Evolutionary conservation across 495 filamentous ascomycete species (phyloP), one percentile per base, ranked within the genome.

Genomic region (Delitschia confertaspora): DNA sequence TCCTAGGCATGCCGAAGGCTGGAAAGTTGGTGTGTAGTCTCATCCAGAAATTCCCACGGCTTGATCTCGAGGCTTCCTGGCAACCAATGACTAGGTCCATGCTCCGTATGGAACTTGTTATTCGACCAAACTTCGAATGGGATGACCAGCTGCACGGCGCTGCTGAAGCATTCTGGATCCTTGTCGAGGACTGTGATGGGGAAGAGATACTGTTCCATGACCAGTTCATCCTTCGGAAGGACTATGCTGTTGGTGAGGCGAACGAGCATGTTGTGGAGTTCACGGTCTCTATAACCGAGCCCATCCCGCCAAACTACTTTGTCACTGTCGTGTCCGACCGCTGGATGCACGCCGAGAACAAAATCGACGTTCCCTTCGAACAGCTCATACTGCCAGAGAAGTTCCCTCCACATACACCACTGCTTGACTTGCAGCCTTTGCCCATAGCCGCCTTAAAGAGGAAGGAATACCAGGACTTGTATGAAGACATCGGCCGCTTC

Each of bases 221-320:
- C 59, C 84, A 87, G 50, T 99, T 99, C 60, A 68, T 96, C 23
- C 72, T 99, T 14, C 81, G 88, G 8, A 83, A 79, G 50, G 83
- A 91, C 45, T 93, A 91, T 61, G 88, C 87, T 8, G 63, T 74
- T 36, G 70, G 80, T 0, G 79, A 86, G 46, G 74, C 75, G 69
- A 95, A 93, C 49, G 91, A 95, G 60, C 91, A 99, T 56, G 65
- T 95, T n/a, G 82, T 99, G 23, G 91, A 96, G 46, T 94, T 99
- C 57, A 95, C 93, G 0, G 89, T 95, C 4, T 82, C 91, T 1
- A 91, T 99, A 52, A 83, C 86, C 2, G 91, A 99, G 56, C 91
- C 91, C 1, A 95, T 95, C 85, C 93, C 91, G 4, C 91, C 91
- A 0, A 93, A 96, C 57, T 96, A 96, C 65, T 99, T 99, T 66